A percentile compares a stretch with the other conserved stretches of the same genome.
Conservation (phyloP, 2,329 filamentous ascomycete genomes). For the Colletotrichum ledebouriae region DNA sequence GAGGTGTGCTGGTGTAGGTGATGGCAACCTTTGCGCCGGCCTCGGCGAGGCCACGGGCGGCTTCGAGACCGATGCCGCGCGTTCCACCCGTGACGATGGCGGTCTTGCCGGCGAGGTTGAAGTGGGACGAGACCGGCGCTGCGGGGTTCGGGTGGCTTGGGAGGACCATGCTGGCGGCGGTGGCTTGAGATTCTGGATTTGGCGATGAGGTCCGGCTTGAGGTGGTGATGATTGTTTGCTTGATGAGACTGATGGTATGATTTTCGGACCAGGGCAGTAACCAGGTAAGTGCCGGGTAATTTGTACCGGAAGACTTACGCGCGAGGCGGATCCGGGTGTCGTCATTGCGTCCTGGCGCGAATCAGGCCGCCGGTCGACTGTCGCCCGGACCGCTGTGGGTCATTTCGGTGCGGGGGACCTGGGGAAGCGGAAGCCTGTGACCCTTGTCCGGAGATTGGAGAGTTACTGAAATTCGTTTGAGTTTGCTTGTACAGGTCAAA, state of each 20-base stretch:
- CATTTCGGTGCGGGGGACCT: slow-evolving; percentile 28
- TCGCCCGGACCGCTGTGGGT: slow-evolving; percentile 22
- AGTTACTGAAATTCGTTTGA: too few species aligned
- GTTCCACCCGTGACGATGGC: slow-evolving; percentile 36
- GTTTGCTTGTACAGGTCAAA: too few species aligned
- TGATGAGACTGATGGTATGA: background rate
- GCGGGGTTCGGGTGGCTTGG: slow-evolving; percentile 34
- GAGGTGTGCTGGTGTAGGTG: slow-evolving; percentile 38
- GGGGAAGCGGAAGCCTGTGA: slow-evolving; percentile 27
- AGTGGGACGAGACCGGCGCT: slow-evolving; percentile 35
- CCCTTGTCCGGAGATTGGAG: background rate
- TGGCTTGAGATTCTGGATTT: background rate
- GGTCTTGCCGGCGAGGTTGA: slow-evolving; percentile 41
- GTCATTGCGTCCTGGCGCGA: slow-evolving; percentile 14
- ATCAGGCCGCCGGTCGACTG: slow-evolving; percentile 24
- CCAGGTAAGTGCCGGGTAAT: slow-evolving; percentile 15
- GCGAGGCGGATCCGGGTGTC: background rate
- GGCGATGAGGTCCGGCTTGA: too few species aligned
- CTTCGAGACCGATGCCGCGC: slow-evolving; percentile 36
- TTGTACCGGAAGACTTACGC: slow-evolving; percentile 22
- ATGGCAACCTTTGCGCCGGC: slow-evolving; percentile 37
- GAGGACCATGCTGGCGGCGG: slow-evolving; percentile 27
- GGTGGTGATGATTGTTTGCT: background rate
- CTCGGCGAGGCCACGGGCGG: slow-evolving; percentile 33
- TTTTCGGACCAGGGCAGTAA: slow-evolving; percentile 11